Percentiles rank a stretch among this genome's conserved stretches.
Evolutionary conservation across 2,329 filamentous ascomycete genomes (phyloP).

Genomic region (Stromatinia cepivora): DNA sequence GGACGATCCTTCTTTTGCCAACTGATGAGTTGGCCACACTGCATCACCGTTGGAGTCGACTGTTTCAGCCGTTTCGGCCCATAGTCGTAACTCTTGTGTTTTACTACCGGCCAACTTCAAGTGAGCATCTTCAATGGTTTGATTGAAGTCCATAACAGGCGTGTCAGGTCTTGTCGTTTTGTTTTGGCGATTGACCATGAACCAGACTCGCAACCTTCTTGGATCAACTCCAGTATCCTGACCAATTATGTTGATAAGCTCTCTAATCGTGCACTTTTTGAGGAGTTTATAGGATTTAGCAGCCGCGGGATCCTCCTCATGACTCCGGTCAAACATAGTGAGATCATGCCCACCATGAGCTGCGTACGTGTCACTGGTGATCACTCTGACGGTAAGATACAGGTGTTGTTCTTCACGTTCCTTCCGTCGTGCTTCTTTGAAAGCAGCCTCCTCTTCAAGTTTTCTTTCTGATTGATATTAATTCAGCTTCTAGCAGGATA

Average conservation of each 20-base stretch:
- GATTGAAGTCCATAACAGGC: slow-evolving; percentile 73
- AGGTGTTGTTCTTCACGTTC: slow-evolving; percentile 94
- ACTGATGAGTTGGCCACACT: slow-evolving; percentile 67
- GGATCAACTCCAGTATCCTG: slow-evolving; percentile 67
- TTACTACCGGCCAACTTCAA: slow-evolving; percentile 66
- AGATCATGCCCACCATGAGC: slow-evolving; percentile 84
- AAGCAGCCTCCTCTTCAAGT: slow-evolving; percentile 78
- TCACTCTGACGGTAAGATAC: slow-evolving; percentile 81
- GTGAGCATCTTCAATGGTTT: slow-evolving; percentile 75
- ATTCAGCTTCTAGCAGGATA: slow-evolving; percentile 16
- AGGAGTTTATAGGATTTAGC: slow-evolving; percentile 73
- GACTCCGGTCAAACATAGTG: slow-evolving; percentile 62
- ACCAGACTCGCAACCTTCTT: slow-evolving; percentile 79
- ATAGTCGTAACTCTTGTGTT: slow-evolving; percentile 71
- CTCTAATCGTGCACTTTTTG: slow-evolving; percentile 71
- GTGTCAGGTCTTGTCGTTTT: slow-evolving; percentile 92
- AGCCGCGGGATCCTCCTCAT: slow-evolving; percentile 60
- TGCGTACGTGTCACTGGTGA: slow-evolving; percentile 79
- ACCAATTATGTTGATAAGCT: slow-evolving; percentile 72
- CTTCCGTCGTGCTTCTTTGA: slow-evolving; percentile 74
- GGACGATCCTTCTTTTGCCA: slow-evolving; percentile 56
- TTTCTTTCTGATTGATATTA: slow-evolving; percentile 57
- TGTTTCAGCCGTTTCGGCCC: slow-evolving; percentile 77
- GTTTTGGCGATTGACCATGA: slow-evolving; percentile 98
- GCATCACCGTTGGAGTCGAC: slow-evolving; percentile 66